These are phyloP conservation scores for Dactylellina cionopaga DNA, from an alignment of 2,329 filamentous ascomycete species.

Conservation along the genomic window DNA sequence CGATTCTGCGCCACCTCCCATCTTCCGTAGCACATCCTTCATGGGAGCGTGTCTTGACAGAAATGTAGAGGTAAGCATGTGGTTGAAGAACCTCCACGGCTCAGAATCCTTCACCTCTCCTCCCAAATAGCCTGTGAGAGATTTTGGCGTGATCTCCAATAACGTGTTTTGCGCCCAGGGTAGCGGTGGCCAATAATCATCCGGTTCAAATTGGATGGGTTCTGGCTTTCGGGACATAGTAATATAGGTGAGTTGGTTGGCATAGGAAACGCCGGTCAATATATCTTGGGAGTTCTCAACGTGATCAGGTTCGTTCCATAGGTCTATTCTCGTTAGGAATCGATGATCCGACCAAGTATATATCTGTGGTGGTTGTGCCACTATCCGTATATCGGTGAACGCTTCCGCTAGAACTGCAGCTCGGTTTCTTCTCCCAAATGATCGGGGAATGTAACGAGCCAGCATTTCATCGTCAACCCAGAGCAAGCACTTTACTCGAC, in stretches of 20 bases:
- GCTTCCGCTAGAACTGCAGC: slow-evolving; percentile 71
- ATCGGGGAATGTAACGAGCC: slow-evolving; percentile 69
- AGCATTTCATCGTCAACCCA: slow-evolving; percentile 75
- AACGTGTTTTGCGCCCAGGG: slow-evolving; percentile 26
- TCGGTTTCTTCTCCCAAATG: slow-evolving; percentile 68
- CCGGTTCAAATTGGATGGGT: slow-evolving; percentile 54
- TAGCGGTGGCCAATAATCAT: slow-evolving; percentile 18
- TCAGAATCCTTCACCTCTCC: slow-evolving; percentile 30
- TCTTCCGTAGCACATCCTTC: slow-evolving; percentile 24
- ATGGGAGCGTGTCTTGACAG: slow-evolving; percentile 26
- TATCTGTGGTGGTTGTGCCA: slow-evolving; percentile 62
- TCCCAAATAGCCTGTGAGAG: slow-evolving; percentile 17
- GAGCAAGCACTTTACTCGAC: slow-evolving; percentile 79
- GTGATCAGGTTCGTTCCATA: slow-evolving; percentile 65
- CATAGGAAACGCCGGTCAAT: slow-evolving; percentile 64
- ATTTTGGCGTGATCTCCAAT: slow-evolving; percentile 32
- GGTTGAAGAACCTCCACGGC: slow-evolving; percentile 49
- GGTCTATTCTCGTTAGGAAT: slow-evolving; percentile 62
- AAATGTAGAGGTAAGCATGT: slow-evolving; percentile 28
- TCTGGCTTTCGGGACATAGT: slow-evolving; percentile 58
- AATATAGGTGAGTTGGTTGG: slow-evolving; percentile 64
- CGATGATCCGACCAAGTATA: slow-evolving; percentile 58
- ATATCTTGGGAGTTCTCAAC: slow-evolving; percentile 60
- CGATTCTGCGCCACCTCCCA: slow-evolving; percentile 36
- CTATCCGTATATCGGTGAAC: slow-evolving; percentile 69